Conservation (phyloP, 1,284 basidiomycete species). For the Irpex sp. region DNA sequence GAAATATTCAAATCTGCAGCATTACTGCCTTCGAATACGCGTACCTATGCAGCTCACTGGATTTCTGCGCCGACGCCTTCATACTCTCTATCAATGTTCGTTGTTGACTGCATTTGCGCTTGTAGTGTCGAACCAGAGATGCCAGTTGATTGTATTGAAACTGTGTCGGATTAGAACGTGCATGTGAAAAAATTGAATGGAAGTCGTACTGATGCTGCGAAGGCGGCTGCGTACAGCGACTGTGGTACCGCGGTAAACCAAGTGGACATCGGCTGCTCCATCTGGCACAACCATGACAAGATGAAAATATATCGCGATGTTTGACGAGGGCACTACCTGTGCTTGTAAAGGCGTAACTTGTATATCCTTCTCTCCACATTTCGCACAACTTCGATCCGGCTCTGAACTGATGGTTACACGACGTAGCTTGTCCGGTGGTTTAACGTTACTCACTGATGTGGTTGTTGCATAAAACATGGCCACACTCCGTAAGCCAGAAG, state of each 20-base stretch:
- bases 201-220: slow-evolving; percentile 52
- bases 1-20: not conserved
- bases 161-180: slow-evolving; percentile 45
- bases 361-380: slow-evolving; percentile 57
- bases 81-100: slow-evolving; percentile 43
- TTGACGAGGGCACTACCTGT: slow-evolving; percentile 39
- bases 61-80: slow-evolving; percentile 34
- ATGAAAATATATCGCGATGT: too few relatives aligned
- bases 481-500: slow-evolving; percentile 82
- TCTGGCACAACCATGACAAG: slow-evolving; percentile 31
- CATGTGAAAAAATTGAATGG: slow-evolving; percentile 3
- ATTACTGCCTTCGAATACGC: slow-evolving; percentile 6
- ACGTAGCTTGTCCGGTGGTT: not conserved
- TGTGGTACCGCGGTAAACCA: slow-evolving; percentile 68
- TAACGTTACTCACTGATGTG: slow-evolving; percentile 60
- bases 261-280: slow-evolving; percentile 70
- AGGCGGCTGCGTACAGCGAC: slow-evolving; percentile 55
- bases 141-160: slow-evolving; percentile 76
- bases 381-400: slow-evolving; percentile 62
- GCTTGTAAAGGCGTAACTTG: slow-evolving; percentile 66
- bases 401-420: slow-evolving; percentile 31
- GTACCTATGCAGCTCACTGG: slow-evolving; percentile 49
- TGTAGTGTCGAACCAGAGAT: slow-evolving; percentile 56
- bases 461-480: slow-evolving; percentile 74
- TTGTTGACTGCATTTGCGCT: slow-evolving; percentile 47